A percentile compares a stretch with the other conserved stretches of the same genome.
These are phyloP conservation scores for Nemania sp. DNA, from an alignment of 2,329 filamentous ascomycete species.

Conservation along the genomic window DNA sequence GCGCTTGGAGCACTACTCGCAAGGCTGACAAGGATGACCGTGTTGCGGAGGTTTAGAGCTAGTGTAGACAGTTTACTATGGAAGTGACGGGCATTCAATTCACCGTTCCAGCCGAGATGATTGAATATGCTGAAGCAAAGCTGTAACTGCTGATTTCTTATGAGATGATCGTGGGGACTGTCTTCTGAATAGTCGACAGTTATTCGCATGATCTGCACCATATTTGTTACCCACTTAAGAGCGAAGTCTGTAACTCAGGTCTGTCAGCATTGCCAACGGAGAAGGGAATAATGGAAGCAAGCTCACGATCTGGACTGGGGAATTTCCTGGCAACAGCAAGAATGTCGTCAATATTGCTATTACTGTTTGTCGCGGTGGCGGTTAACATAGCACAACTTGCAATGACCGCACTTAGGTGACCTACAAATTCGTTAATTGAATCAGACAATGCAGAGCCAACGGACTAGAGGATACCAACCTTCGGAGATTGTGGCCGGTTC, in stretches of 20 bases:
- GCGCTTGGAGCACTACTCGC: constrained; percentile 60
- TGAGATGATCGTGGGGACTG: constrained; percentile 69
- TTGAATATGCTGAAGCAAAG: constrained; percentile 79
- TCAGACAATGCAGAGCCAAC: not conserved
- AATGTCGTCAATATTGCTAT: constrained; percentile 69
- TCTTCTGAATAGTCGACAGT: constrained; percentile 84
- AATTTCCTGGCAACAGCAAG: constrained; percentile 67
- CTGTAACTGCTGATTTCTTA: constrained; percentile 74
- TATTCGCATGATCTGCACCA: constrained; percentile 71
- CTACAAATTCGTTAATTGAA: constrained; percentile 44
- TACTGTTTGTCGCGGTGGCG: constrained; percentile 51
- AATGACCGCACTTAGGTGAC: constrained; percentile 60
- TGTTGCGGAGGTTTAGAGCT: constrained; percentile 74
- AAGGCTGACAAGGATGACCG: constrained; percentile 68
- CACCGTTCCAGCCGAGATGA: constrained; percentile 73
- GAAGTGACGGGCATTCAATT: constrained; percentile 64
- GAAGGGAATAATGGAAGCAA: not conserved
- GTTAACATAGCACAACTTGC: constrained; percentile 63
- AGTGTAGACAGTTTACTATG: constrained; percentile 76
- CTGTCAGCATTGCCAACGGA: constrained; percentile 3
- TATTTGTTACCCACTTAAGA: constrained; percentile 65
- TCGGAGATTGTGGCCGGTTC: constrained; percentile 56
- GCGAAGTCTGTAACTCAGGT: constrained; percentile 54
- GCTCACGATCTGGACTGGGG: constrained; percentile 44
- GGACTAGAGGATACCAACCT: constrained; percentile 44